Evolutionary conservation across 2,329 filamentous ascomycete species (phyloP).

Genomic region (Cladosporium sp.): DNA sequence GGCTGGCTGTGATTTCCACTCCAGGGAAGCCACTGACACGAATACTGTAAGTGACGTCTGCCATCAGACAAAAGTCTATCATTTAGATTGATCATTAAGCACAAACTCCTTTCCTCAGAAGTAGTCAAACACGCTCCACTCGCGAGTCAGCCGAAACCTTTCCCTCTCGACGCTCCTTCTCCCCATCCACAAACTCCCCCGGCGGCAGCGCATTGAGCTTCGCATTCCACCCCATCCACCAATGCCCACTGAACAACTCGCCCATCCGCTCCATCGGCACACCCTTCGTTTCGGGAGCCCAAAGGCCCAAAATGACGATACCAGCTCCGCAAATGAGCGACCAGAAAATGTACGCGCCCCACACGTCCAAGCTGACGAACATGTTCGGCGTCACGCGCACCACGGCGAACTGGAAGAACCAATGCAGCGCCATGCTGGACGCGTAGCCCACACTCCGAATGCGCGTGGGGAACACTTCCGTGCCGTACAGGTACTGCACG

Average conservation of each 20-base stretch:
- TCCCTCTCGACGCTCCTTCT: background rate
- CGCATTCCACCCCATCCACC: constrained; percentile 41
- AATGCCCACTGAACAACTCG: constrained; percentile 40
- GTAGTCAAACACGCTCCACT: constrained; percentile 7
- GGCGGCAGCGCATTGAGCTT: constrained; percentile 13
- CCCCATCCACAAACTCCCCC: background rate
- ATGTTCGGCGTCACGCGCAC: constrained; percentile 54
- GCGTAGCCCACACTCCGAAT: constrained; percentile 51
- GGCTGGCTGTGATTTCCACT: no score
- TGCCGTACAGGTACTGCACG: constrained; percentile 53
- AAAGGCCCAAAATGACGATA: constrained; percentile 46
- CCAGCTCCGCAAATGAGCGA: constrained; percentile 39
- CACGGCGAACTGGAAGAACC: constrained; percentile 57
- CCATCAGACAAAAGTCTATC: no score
- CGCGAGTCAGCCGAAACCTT: background rate
- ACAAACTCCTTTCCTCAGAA: no score
- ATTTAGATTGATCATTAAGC: no score
- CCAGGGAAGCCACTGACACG: no score
- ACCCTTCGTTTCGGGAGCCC: constrained; percentile 53
- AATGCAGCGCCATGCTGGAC: constrained; percentile 51
- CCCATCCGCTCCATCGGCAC: constrained; percentile 52
- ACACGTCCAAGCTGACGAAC: constrained; percentile 51
- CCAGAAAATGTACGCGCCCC: constrained; percentile 55
- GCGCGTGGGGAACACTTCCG: constrained; percentile 54
- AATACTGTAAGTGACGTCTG: no score